phyloP scores from a whole-genome alignment of 2,329 filamentous ascomycete species.

The Penicillium paneum region DNA sequence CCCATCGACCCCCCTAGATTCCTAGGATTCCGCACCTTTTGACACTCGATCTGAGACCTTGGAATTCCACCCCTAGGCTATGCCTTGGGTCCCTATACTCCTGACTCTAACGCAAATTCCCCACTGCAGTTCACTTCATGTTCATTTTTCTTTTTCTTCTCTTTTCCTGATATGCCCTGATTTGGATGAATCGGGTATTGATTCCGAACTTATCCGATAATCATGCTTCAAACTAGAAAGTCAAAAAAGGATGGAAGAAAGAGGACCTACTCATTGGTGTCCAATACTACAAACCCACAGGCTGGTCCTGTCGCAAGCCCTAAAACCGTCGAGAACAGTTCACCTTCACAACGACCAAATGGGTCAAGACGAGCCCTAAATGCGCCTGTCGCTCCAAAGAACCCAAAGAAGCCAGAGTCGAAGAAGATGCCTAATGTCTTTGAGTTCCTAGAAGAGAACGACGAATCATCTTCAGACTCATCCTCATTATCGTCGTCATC shows the following conservation, averaged over 20 bases:
- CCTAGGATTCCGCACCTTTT: constrained; percentile 22
- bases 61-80: constrained; percentile 22
- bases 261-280: constrained; percentile 26
- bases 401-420: constrained; percentile 13
- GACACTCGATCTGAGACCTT: constrained; percentile 16
- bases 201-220: constrained; percentile 19
- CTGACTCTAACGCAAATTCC: constrained; percentile 7
- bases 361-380: constrained; percentile 19
- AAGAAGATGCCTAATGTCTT: constrained; percentile 38
- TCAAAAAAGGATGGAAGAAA: constrained; percentile 28
- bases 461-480: constrained; percentile 20
- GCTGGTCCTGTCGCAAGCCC: constrained; percentile 20
- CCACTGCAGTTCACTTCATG: constrained; percentile 7
- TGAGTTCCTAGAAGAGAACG: constrained; percentile 36
- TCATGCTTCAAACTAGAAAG: constrained; percentile 32
- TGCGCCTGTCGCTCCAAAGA: constrained; percentile 12
- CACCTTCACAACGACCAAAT: constrained; percentile 12
- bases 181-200: constrained; percentile 11
- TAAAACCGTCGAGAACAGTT: constrained; percentile 17
- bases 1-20: constrained; percentile 19
- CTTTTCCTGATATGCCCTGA: constrained; percentile 3
- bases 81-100: constrained; percentile 17
- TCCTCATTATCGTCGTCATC: constrained; percentile 13
- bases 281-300: constrained; percentile 21
- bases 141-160: neutral